Conservation (phyloP, 495 filamentous ascomycete species). For the Podospora pseudoanserina region DNA sequence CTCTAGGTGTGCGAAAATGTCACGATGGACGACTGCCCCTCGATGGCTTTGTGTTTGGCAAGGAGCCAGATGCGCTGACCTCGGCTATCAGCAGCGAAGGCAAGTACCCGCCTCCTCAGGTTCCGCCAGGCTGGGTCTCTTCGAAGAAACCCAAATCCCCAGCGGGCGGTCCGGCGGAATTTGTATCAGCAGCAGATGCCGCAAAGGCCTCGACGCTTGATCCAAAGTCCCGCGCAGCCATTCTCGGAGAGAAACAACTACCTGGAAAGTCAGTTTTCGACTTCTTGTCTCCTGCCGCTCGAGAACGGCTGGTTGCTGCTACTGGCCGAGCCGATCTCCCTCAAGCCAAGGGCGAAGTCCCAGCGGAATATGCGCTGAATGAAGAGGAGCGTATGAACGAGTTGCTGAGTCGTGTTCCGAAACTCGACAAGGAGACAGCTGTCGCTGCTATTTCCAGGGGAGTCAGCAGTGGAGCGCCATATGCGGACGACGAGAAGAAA, state of each 20-base stretch:
- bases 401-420: conserved; percentile 61
- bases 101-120: conserved; percentile 68
- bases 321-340: conserved; percentile 78
- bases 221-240: conserved; percentile 71
- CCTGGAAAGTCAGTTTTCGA: conserved; percentile 96
- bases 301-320: conserved; percentile 69
- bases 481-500: conserved; percentile 76
- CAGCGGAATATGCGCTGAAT: conserved; percentile 56
- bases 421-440: conserved; percentile 69
- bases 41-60: conserved; percentile 77
- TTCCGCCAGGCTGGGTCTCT: conserved; percentile 76
- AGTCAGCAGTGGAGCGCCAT: conserved; percentile 74
- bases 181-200: conserved; percentile 68
- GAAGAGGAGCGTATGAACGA: conserved; percentile 58
- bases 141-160: conserved; percentile 49
- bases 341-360: conserved; percentile 69
- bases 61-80: conserved; percentile 48
- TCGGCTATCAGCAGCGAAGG: conserved; percentile 52
- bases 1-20: conserved; percentile 67
- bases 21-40: conserved; percentile 85
- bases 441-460: conserved; percentile 72
- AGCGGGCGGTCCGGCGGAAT: conserved; percentile 24
- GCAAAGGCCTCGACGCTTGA: conserved; percentile 73
- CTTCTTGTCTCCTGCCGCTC: conserved; percentile 77
- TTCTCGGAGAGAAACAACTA: conserved; percentile 77